phyloP scores from a whole-genome alignment of 202 grass and related monocot species.

The Schoenoplectus triqueter region DNA sequence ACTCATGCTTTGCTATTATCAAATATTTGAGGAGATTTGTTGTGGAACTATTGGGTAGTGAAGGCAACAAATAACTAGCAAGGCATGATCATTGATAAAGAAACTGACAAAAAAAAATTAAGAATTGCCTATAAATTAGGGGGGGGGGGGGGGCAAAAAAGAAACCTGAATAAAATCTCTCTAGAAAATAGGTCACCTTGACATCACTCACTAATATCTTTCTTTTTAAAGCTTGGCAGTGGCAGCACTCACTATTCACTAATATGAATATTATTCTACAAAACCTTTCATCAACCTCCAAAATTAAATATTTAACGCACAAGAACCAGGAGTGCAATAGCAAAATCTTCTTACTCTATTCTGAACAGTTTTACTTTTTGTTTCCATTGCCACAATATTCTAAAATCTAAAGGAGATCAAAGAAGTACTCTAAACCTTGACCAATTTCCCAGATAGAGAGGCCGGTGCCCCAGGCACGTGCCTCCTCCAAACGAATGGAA shows the following conservation, averaged over 20 bases:
- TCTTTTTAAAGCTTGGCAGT: no score
- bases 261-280: not conserved
- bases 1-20: not conserved
- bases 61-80: not conserved
- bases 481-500: conserved; percentile 73
- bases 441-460: conserved; percentile 95
- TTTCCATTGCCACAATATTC: conserved; percentile 23
- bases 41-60: not conserved
- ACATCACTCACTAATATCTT: not conserved
- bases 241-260: no score
- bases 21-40: not conserved
- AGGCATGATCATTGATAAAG: conserved; percentile 15
- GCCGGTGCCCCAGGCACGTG: conserved; percentile 62
- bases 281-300: conserved; percentile 8
- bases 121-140: not conserved
- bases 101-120: not conserved
- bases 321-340: conserved; percentile 38
- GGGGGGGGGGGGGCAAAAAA: not conserved
- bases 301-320: conserved; percentile 3
- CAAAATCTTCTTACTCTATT: conserved; percentile 29
- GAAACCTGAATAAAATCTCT: not conserved
- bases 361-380: conserved; percentile 33
- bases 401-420: conserved; percentile 61
- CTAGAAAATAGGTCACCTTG: conserved; percentile 1
- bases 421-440: conserved; percentile 94